These are phyloP conservation scores for Anaeromyces robustus DNA, from an alignment of 192 early-diverging fungal species.

Conservation along the genomic window DNA sequence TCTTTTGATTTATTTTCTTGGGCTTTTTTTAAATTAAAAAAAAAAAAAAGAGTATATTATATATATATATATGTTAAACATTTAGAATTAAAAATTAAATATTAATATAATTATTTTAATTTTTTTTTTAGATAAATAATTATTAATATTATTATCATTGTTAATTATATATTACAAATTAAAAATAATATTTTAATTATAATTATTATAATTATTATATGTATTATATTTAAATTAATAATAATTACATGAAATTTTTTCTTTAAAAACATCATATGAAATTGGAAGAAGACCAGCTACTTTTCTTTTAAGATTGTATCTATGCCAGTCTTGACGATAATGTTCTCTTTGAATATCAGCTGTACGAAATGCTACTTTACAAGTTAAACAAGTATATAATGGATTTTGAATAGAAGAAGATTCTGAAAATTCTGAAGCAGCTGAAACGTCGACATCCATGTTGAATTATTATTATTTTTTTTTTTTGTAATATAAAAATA, in stretches of 20 bases:
- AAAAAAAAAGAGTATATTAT: too few species aligned
- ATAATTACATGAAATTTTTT: constrained; percentile 41
- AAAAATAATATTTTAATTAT: too few species aligned
- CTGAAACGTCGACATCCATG: neutral
- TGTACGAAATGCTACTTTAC: constrained; percentile 83
- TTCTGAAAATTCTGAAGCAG: neutral
- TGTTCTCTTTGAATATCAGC: constrained; percentile 82
- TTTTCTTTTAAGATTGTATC: constrained; percentile 97
- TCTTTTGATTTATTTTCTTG: neutral
- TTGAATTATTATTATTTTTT: neutral
- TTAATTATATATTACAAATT: too few species aligned
- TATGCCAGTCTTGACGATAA: constrained; percentile 93
- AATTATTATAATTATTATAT: too few species aligned
- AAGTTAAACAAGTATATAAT: constrained; percentile 69
- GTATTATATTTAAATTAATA: too few species aligned
- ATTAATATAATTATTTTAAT: too few species aligned
- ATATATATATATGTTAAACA: too few species aligned
- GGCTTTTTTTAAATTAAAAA: too few species aligned
- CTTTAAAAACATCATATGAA: constrained; percentile 60
- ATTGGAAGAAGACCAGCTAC: constrained; percentile 82
- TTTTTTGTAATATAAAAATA: neutral
- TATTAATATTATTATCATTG: too few species aligned
- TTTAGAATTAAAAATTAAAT: too few species aligned
- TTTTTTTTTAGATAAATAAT: too few species aligned
- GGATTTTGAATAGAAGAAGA: constrained; percentile 10